Conservation (phyloP, 495 filamentous ascomycete genomes). For the Daldinia decipiens region DNA sequence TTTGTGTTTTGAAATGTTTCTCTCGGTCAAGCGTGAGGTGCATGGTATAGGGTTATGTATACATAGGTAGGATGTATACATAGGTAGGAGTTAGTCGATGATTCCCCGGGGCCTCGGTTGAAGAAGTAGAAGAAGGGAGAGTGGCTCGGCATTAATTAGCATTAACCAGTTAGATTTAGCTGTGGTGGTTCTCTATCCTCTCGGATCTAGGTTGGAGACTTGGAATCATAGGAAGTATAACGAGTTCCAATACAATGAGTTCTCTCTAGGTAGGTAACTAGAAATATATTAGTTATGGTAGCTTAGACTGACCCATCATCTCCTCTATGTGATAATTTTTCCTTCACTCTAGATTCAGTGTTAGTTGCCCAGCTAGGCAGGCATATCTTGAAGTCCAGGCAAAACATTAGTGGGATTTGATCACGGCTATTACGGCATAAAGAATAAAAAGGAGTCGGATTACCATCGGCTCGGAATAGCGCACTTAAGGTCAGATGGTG, state of each 20-base stretch:
- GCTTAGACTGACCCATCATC: neutral
- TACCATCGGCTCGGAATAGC: neutral
- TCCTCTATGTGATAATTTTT: neutral
- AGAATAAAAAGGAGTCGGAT: neutral
- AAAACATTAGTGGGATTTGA: neutral
- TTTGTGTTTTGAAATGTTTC: neutral
- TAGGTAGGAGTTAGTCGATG: neutral
- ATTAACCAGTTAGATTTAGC: neutral
- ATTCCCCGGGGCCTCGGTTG: neutral
- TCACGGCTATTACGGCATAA: neutral
- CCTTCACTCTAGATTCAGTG: neutral
- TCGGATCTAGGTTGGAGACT: neutral
- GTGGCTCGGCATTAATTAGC: neutral
- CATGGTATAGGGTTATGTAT: neutral
- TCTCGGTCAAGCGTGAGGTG: conserved; percentile 4
- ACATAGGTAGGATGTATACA: no score
- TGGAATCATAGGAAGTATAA: neutral
- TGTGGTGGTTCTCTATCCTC: neutral
- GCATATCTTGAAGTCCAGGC: neutral
- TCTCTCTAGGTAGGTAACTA: neutral
- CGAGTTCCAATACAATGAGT: neutral
- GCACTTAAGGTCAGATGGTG: neutral
- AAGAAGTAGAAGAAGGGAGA: neutral
- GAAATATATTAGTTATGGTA: neutral
- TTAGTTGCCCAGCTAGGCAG: neutral